These are phyloP conservation scores for Claviceps digitariae DNA, from an alignment of 2,329 filamentous ascomycete species.

Conservation along the genomic window DNA sequence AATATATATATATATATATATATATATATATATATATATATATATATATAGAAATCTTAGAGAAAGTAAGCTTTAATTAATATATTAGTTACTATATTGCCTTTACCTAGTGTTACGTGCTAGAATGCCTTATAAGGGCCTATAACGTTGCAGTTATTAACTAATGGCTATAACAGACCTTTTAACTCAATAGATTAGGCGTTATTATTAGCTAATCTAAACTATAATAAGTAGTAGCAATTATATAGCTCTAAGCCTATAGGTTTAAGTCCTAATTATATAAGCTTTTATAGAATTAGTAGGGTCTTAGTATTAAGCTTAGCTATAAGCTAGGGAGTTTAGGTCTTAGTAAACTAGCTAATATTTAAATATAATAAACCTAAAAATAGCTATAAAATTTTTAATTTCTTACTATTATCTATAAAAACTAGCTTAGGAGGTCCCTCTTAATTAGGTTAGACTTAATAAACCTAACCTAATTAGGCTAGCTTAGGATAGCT, in stretches of 20 bases:
- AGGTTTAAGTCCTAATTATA: too few relatives aligned
- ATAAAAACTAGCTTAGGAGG: neutral
- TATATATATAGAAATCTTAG: too few relatives aligned
- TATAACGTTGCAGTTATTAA: neutral
- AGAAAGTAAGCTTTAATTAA: too few relatives aligned
- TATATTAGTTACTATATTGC: too few relatives aligned
- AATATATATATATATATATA: too few relatives aligned
- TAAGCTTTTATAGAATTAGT: too few relatives aligned
- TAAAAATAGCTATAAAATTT: too few relatives aligned
- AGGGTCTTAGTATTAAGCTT: too few relatives aligned
- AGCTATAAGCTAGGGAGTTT: neutral
- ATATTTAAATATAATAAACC: neutral
- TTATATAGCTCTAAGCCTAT: neutral
- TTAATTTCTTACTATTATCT: neutral
- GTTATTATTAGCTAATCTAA: neutral
- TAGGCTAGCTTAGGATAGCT: neutral
- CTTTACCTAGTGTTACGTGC: too few relatives aligned
- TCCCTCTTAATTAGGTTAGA: neutral
- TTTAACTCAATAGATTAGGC: neutral
- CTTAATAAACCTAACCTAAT: neutral
- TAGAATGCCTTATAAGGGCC: too few relatives aligned
- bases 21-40: too few relatives aligned
- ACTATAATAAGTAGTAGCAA: neutral
- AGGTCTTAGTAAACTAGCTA: neutral
- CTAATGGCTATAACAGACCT: neutral